phyloP scores from a whole-genome alignment of 768 basidiomycete species.

The Pholiota molesta region DNA sequence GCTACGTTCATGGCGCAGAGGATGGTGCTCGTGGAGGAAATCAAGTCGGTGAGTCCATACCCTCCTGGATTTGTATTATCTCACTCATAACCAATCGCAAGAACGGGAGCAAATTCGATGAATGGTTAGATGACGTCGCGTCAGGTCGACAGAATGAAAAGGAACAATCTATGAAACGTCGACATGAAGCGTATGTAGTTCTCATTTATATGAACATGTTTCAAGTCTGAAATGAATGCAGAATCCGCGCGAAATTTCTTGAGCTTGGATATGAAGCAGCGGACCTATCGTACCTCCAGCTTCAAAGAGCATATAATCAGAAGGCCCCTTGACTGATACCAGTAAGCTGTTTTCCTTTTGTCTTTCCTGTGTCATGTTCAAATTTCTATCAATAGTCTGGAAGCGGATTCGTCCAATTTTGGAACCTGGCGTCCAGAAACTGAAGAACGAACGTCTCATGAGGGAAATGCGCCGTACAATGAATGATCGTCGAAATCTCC shows the following conservation, averaged over 20 bases:
- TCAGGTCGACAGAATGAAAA: not conserved
- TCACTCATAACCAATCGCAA: not conserved
- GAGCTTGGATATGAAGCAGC: not conserved
- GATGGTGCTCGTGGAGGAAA: not conserved
- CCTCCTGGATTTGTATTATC: not conserved
- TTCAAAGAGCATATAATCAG: not conserved
- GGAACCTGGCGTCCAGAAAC: not conserved
- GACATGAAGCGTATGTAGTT: not conserved
- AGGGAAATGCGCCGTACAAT: not conserved
- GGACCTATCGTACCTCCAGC: not conserved
- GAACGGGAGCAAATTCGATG: not conserved
- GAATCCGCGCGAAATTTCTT: not conserved
- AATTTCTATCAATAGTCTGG: not conserved
- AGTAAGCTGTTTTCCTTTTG: not conserved
- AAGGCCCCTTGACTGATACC: not conserved
- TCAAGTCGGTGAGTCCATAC: not conserved
- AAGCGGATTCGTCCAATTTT: not conserved
- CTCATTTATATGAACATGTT: not conserved
- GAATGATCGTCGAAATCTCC: not conserved
- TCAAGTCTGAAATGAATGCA: not conserved
- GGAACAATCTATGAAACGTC: not conserved
- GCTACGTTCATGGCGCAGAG: slow-evolving; percentile 3
- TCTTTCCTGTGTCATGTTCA: not conserved
- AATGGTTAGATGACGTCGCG: not conserved
- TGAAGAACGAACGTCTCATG: not conserved